phyloP scores from a whole-genome alignment of 2,329 filamentous ascomycete species.

The Claviceps pazoutovae region DNA sequence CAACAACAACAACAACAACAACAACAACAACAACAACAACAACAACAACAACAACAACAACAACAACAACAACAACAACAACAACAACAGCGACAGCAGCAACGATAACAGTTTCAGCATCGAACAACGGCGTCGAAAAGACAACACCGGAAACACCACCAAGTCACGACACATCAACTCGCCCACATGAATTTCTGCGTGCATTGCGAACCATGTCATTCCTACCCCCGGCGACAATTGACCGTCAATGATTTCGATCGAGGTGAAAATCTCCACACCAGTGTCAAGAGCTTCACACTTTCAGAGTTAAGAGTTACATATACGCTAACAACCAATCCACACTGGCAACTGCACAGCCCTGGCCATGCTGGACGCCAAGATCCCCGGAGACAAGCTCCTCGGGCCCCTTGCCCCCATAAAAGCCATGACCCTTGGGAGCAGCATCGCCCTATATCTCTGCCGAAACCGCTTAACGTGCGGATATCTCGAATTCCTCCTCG shows the following conservation, averaged over 20 bases:
- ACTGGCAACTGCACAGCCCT: constrained; percentile 7
- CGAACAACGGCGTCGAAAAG: too few relatives aligned
- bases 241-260: background rate
- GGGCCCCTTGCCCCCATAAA: constrained; percentile 15
- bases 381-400: constrained; percentile 12
- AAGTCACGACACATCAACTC: background rate
- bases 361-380: constrained; percentile 10
- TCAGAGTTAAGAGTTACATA: too few relatives aligned
- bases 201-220: background rate
- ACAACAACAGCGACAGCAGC: background rate
- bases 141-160: background rate
- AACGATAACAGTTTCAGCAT: background rate
- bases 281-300: too few relatives aligned
- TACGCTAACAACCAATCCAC: too few relatives aligned
- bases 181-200: background rate
- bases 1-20: too few relatives aligned
- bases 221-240: background rate
- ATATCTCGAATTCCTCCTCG: constrained; percentile 14
- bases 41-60: background rate
- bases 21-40: background rate
- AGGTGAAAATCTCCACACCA: background rate
- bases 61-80: too few relatives aligned
- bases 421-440: constrained; percentile 13
- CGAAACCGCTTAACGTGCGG: constrained; percentile 10
- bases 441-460: constrained; percentile 12